Evolutionary conservation across 306 rosid species (phyloP), one percentile per base, ranked within the genome.

Genomic region (Oxytropis ochrocephala): DNA sequence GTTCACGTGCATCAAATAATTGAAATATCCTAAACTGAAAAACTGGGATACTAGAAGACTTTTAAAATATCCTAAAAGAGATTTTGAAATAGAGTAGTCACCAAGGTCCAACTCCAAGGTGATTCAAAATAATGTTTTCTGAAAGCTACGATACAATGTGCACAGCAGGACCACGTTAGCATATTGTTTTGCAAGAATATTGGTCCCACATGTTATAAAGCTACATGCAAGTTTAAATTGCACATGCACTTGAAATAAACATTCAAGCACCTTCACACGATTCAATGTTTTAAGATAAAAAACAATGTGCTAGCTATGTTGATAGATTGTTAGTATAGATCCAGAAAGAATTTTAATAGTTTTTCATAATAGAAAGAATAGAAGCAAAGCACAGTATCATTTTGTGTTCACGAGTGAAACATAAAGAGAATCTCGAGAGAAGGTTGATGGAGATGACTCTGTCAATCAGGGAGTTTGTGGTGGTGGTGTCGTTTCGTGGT

Each of bases 211-310:
- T 57, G 67, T 56, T 35, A 36, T 14, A 47, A 59, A 56, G 68
- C 53, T 43, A 48, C 38, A 36, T 69, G 51, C 11, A 58, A 7
- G 49, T 30, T 57, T 36, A 17, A 8, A 11, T 46, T 75, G 80
- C 68, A 67, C 69, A 67, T 57, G 74, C 35, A 43, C 17, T 54
- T 8, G 11, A 54, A 66, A 67, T 32, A 74, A 43, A 54, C 44
- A 24, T 38, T 54, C 42, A 17, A 58, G 39, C 56, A 69, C 48
- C 10, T 27, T 47, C 30, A 27, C 46, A 55, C 55, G 42, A 70
- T 10, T 56, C 55, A 16, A 16, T 33, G 8, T 7, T 9, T 33
- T 24, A 48, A 50, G 76, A 59, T 47, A 59, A 72, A 7, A n/a
- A 19, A 36, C 33, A 57, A 30, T 44, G 75, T 44, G 35, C 19